Base-by-base conservation (phyloP, 768 basidiomycete species). In the Kwoniella sp. region DNA sequence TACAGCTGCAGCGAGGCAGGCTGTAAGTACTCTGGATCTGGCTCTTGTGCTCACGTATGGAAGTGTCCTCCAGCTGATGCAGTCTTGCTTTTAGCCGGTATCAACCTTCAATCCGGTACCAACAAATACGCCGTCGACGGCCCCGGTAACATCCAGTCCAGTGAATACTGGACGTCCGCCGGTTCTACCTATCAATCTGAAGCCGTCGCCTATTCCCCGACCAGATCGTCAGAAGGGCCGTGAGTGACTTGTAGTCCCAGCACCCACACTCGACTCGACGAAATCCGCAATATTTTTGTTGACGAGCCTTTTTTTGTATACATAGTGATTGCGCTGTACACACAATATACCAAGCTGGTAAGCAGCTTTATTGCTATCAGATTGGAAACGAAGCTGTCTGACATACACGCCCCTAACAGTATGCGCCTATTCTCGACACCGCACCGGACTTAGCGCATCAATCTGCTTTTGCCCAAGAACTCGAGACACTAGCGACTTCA, bases 221-320 rank as follows among this genome's bases (percentile, higher is more conserved):
- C 51, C 74, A 8, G 78, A 79, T 47, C 58, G 78, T 1, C 68
- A 74, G 60, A 78, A 77, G 64, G 77, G 63, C 15, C 60, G 76
- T 74, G 55, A 69, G 77, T 73, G 4, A 4, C 27, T 24, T 6
- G 6, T 6, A 33, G 13, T 33, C 33, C 33, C 33, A 6, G 6
- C 6, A 33, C 33, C n/a, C n/a, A n/a, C n/a, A n/a, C n/a, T n/a
- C n/a, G n/a, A n/a, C n/a, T n/a, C n/a, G n/a, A n/a, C n/a, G n/a
- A n/a, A n/a, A n/a, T n/a, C n/a, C n/a, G n/a, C n/a, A n/a, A n/a
- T n/a, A n/a, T n/a, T n/a, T n/a, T n/a, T n/a, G n/a, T n/a, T n/a
- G n/a, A n/a, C n/a, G n/a, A 24, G 40, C 5, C 22, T 33, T 13
- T 33, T 13, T 33, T 33, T 33, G n/a, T n/a, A n/a, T n/a, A n/a